Conservation (phyloP, 495 filamentous ascomycete species). For the Usnea hakonensis region DNA sequence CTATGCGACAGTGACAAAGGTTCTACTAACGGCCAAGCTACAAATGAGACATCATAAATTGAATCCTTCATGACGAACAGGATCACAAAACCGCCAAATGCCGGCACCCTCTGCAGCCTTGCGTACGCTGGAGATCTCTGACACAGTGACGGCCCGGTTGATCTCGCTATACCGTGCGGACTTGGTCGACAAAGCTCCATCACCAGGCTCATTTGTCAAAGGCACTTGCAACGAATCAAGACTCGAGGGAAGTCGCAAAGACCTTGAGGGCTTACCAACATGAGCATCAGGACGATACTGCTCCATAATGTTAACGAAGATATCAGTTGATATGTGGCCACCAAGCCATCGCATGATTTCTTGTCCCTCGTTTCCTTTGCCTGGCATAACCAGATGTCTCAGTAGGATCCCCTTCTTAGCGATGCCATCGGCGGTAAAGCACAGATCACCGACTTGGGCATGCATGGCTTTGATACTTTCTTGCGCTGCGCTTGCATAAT, state of each 20-base stretch:
- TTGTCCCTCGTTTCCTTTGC: slow-evolving; percentile 56
- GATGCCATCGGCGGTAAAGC: slow-evolving; percentile 67
- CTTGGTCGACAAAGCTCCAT: slow-evolving; percentile 31
- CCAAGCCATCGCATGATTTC: slow-evolving; percentile 66
- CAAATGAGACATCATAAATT: slow-evolving; percentile 43
- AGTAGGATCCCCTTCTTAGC: slow-evolving; percentile 65
- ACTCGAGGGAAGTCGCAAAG: slow-evolving; percentile 11
- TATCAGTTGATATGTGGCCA: slow-evolving; percentile 55
- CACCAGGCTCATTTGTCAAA: slow-evolving; percentile 9
- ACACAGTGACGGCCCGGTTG: slow-evolving; percentile 56
- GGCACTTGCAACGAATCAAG: neutral
- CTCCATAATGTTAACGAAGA: slow-evolving; percentile 69
- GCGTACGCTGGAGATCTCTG: slow-evolving; percentile 54
- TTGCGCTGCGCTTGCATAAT: slow-evolving; percentile 57
- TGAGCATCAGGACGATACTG: slow-evolving; percentile 70
- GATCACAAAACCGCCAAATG: slow-evolving; percentile 67
- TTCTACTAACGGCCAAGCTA: too few relatives aligned
- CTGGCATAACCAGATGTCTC: slow-evolving; percentile 72
- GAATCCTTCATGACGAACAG: slow-evolving; percentile 61
- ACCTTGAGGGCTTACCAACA: slow-evolving; percentile 57
- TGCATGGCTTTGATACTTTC: slow-evolving; percentile 72
- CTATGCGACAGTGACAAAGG: neutral
- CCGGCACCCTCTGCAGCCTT: slow-evolving; percentile 59
- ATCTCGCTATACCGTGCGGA: slow-evolving; percentile 62
- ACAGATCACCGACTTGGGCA: slow-evolving; percentile 65